These are phyloP conservation scores for Starmerella scarabaei DNA, from an alignment of 805 yeast genomes.

Conservation along the genomic window DNA sequence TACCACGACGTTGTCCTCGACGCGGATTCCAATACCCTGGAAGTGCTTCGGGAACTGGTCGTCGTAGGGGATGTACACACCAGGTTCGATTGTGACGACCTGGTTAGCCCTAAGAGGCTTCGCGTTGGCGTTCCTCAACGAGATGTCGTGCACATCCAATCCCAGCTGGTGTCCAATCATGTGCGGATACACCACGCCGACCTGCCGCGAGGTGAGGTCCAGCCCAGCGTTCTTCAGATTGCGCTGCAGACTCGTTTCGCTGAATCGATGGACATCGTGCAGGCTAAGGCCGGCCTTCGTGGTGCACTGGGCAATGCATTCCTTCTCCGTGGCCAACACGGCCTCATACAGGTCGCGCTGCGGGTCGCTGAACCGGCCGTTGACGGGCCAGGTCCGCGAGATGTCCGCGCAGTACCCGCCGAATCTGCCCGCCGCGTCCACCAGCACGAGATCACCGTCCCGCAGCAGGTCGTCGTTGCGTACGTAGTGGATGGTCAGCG, in stretches of 20 bases:
- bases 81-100: conserved; percentile 92
- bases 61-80: conserved; percentile 71
- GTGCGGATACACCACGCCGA: conserved; percentile 65
- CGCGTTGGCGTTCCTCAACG: conserved; percentile 25
- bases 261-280: conserved; percentile 61
- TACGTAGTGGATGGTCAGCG: conserved; percentile 86
- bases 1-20: conserved; percentile 87
- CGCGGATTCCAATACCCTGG: conserved; percentile 83
- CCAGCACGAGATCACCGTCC: conserved; percentile 70
- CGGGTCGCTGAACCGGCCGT: conserved; percentile 57
- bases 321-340: conserved; percentile 68
- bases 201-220: conserved; percentile 22
- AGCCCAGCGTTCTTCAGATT: conserved; percentile 70
- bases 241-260: conserved; percentile 43
- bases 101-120: conserved; percentile 45
- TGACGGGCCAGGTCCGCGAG: conserved; percentile 91
- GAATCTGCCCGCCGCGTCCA: conserved; percentile 86
- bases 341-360: conserved; percentile 83
- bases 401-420: conserved; percentile 96
- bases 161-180: conserved; percentile 94
- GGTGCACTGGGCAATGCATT: conserved; percentile 60
- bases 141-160: conserved; percentile 47
- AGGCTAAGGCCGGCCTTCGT: conserved; percentile 41
- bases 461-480: conserved; percentile 74
- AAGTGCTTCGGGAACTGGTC: conserved; percentile 62